Evolutionary conservation across 2,329 filamentous ascomycete species (phyloP), one percentile per base, ranked within the genome.

Genomic region (Alternaria gaisen): DNA sequence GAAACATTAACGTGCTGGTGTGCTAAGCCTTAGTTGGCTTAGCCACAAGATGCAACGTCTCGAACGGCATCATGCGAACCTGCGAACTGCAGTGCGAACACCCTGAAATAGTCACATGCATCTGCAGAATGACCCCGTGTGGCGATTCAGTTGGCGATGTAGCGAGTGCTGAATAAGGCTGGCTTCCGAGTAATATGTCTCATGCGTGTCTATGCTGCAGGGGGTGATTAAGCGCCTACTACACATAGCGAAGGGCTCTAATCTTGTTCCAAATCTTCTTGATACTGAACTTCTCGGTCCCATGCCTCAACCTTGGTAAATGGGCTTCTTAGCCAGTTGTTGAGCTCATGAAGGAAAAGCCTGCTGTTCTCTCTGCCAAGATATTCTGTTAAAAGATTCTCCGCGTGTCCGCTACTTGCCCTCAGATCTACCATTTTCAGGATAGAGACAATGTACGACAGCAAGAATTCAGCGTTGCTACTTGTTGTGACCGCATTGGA

Each of bases 381-480:
- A 66, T 93, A 95, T 50, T 95, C 92, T 22, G 87, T 82, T 38
- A 97, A 77, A 79, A 97, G 85, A 42, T 92, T 88, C 74, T 95
- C 92, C 0, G 93, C 92, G 69, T 91, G 88, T 0, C 93, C 93
- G 40, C 86, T 85, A 63, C 90, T 92, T 4, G 88, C 91, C 78
- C 93, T 93, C 5, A 94, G 84, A 72, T 97, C 93, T 16, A 95
- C 87, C 0, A 88, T 92, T 75, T 92, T 94, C 60, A 97, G 80
- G 22, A 97, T 91, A 10, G 91, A 90, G 41, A 97, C 80, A 54
- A 97, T 87, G 75, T 96, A 97, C 72, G 96, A 92, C 10, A 97
- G 84, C 11, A 97, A 78, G 64, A 94, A 97, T 72, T 97, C 93
- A 8, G 90, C 87, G 71, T 94, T 94, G 66, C 87, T 89, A 5